Evolutionary conservation across 1,284 basidiomycete genomes (phyloP).

Genomic region (Vanrija sp.): DNA sequence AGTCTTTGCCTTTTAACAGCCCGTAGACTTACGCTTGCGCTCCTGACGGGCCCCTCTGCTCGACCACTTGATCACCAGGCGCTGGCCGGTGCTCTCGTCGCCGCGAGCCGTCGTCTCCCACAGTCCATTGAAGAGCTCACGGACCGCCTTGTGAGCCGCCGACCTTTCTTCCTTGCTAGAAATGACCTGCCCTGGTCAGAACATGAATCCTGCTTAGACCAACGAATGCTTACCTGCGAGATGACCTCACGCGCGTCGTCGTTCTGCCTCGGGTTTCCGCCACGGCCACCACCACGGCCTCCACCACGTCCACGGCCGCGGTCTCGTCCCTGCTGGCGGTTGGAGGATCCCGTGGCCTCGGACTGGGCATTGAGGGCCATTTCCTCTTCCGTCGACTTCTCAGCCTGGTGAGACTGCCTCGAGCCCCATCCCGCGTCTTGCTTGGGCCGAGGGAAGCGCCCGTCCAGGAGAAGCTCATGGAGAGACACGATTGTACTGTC

Average conservation of each 20-base stretch:
- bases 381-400: constrained; percentile 30
- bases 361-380: constrained; percentile 23
- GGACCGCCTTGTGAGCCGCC: constrained; percentile 72
- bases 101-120: constrained; percentile 60
- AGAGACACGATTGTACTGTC: constrained; percentile 60
- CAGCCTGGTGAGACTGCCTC: constrained; percentile 39
- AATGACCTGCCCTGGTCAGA: constrained; percentile 60
- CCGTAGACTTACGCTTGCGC: constrained; percentile 12
- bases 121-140: constrained; percentile 75
- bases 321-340: constrained; percentile 16
- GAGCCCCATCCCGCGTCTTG: constrained; percentile 51
- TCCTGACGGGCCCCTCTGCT: constrained; percentile 4
- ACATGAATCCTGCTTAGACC: not conserved
- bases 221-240: constrained; percentile 59
- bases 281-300: constrained; percentile 10
- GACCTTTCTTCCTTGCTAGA: constrained; percentile 74
- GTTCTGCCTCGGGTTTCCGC: constrained; percentile 18
- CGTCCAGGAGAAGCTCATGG: constrained; percentile 70
- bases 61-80: constrained; percentile 42
- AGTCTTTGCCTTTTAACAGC: not conserved
- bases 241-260: constrained; percentile 68
- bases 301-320: constrained; percentile 24
- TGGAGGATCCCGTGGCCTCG: constrained; percentile 26
- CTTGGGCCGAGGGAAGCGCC: constrained; percentile 63
- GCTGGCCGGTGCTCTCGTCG: constrained; percentile 21